Evolutionary conservation across 306 rosid species (phyloP).

Genomic region (Prunus persica): Prunus_persica_NCBIv2 NC_034015.1:19623501-19624000

Average conservation of each 20-base stretch:
- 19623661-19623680: constrained; percentile 18
- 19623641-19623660: constrained; percentile 9
- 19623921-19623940: constrained; percentile 36
- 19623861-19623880: constrained; percentile 45
- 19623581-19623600: constrained; percentile 5
- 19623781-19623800: constrained; percentile 31
- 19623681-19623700: background rate
- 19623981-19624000: background rate
- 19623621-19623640: constrained; percentile 23
- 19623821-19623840: constrained; percentile 35
- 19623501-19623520: background rate
- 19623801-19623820: constrained; percentile 22
- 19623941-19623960: constrained; percentile 23
- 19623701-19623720: background rate
- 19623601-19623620: constrained; percentile 36
- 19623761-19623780: constrained; percentile 26
- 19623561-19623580: background rate
- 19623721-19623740: constrained; percentile 5
- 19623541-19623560: background rate
- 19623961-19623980: background rate
- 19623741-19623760: constrained; percentile 32
- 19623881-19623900: constrained; percentile 71
- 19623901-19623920: constrained; percentile 59
- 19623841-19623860: constrained; percentile 29
- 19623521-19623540: background rate